Conservation (phyloP, 1,284 basidiomycete genomes). For the Boletus nobilissimus region DNA sequence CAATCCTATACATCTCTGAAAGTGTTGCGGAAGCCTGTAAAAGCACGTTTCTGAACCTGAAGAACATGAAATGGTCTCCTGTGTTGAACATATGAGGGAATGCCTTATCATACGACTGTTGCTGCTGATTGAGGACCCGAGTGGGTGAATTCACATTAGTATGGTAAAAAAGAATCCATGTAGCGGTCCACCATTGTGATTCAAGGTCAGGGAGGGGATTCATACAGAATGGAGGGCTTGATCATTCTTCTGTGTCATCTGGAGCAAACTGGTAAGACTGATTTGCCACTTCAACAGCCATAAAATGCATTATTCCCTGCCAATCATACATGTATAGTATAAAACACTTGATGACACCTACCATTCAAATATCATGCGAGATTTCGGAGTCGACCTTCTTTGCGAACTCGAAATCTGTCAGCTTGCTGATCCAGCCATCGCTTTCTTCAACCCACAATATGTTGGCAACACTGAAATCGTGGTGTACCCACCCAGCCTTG, state of each 20-base stretch:
- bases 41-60: background rate
- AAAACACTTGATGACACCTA: background rate
- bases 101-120: background rate
- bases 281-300: constrained; percentile 24
- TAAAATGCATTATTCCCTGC: constrained; percentile 29
- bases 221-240: constrained; percentile 3
- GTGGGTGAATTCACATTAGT: background rate
- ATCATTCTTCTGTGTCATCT: no score
- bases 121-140: background rate
- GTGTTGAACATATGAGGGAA: background rate
- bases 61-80: background rate
- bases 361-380: constrained; percentile 15
- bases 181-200: constrained; percentile 21
- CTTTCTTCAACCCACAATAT: background rate
- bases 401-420: constrained; percentile 29
- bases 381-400: background rate
- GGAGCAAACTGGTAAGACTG: no score
- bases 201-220: constrained; percentile 28
- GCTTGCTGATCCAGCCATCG: background rate
- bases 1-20: background rate
- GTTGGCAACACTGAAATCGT: constrained; percentile 25
- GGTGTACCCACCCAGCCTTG: constrained; percentile 24
- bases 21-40: background rate
- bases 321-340: background rate
- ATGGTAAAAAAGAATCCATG: constrained; percentile 17